Evolutionary conservation across 2,329 filamentous ascomycete genomes (phyloP).

Genomic region (Aspergillus uvarum): DNA sequence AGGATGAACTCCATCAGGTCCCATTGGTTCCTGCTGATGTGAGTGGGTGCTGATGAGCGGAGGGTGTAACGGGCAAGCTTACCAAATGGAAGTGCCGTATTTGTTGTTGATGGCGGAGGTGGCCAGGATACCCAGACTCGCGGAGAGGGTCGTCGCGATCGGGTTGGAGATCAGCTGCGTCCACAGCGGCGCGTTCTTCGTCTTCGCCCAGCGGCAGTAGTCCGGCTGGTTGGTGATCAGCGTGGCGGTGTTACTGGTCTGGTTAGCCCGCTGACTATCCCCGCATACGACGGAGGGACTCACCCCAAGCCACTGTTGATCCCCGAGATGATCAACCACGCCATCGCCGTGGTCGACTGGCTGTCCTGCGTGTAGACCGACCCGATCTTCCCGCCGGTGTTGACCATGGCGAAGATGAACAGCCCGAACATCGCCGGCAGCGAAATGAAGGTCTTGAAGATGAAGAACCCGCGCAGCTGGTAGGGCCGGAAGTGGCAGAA

Average conservation of each 20-base stretch:
- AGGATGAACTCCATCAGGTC: slow-evolving; percentile 36
- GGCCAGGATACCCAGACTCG: slow-evolving; percentile 46
- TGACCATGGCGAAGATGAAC: slow-evolving; percentile 44
- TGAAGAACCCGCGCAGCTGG: slow-evolving; percentile 48
- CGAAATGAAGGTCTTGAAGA: slow-evolving; percentile 45
- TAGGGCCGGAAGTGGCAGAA: slow-evolving; percentile 48
- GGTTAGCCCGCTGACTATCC: not conserved
- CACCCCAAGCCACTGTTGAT: slow-evolving; percentile 42
- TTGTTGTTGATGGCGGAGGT: slow-evolving; percentile 47
- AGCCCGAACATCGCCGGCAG: slow-evolving; percentile 39
- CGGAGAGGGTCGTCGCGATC: slow-evolving; percentile 43
- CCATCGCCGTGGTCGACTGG: slow-evolving; percentile 9
- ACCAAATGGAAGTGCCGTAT: slow-evolving; percentile 37
- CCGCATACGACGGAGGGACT: not conserved
- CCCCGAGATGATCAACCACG: slow-evolving; percentile 42
- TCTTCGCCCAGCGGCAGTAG: slow-evolving; percentile 40
- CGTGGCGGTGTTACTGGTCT: slow-evolving; percentile 32
- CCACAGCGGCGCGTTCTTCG: slow-evolving; percentile 41
- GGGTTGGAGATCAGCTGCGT: slow-evolving; percentile 44
- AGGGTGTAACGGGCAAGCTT: not conserved
- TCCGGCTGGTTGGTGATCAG: slow-evolving; percentile 48
- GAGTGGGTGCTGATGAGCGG: not conserved
- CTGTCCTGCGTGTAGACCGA: slow-evolving; percentile 21
- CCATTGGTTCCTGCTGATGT: slow-evolving; percentile 28
- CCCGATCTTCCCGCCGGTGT: slow-evolving; percentile 38